Conservation (phyloP, 805 yeast genomes). For the Hanseniaspora pseudoguilliermondii region DNA sequence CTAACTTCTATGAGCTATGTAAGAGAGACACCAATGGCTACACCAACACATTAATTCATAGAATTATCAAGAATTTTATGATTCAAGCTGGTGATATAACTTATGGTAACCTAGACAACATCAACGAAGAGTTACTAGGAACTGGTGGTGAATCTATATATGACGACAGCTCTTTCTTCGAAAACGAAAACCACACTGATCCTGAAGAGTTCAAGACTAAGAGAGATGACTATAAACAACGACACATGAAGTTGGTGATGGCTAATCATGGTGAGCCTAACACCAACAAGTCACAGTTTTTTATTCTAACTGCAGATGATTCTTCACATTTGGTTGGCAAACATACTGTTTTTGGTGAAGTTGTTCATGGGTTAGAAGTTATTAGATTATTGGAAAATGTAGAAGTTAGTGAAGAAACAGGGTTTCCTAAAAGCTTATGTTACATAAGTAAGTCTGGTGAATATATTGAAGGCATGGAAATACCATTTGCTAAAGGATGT, state of each 20-base stretch:
- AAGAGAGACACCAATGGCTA: slow-evolving; percentile 20
- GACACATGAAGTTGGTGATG: slow-evolving; percentile 38
- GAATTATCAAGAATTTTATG: slow-evolving; percentile 57
- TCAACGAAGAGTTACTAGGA: slow-evolving; percentile 21
- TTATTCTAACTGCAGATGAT: slow-evolving; percentile 49
- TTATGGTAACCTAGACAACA: slow-evolving; percentile 28
- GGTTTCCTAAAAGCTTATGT: slow-evolving; percentile 32
- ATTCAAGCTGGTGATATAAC: slow-evolving; percentile 54
- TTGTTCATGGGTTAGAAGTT: slow-evolving; percentile 54
- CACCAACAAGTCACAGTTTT: slow-evolving; percentile 55
- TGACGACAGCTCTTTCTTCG: slow-evolving; percentile 30
- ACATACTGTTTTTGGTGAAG: slow-evolving; percentile 67
- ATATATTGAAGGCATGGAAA: slow-evolving; percentile 41
- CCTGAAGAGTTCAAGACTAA: slow-evolving; percentile 26
- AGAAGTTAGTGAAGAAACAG: slow-evolving; percentile 32
- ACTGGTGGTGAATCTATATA: slow-evolving; percentile 38
- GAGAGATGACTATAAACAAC: slow-evolving; percentile 26
- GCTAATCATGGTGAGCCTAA: slow-evolving; percentile 41
- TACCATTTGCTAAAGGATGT: slow-evolving; percentile 54
- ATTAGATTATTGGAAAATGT: slow-evolving; percentile 51
- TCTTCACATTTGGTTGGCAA: slow-evolving; percentile 65
- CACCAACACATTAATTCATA: slow-evolving; percentile 41
- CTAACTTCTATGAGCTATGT: slow-evolving; percentile 41
- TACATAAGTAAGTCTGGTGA: slow-evolving; percentile 46
- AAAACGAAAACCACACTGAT: slow-evolving; percentile 44